Conservation (phyloP, 345 rosid species). For the Populus ilicifolia region DNA sequence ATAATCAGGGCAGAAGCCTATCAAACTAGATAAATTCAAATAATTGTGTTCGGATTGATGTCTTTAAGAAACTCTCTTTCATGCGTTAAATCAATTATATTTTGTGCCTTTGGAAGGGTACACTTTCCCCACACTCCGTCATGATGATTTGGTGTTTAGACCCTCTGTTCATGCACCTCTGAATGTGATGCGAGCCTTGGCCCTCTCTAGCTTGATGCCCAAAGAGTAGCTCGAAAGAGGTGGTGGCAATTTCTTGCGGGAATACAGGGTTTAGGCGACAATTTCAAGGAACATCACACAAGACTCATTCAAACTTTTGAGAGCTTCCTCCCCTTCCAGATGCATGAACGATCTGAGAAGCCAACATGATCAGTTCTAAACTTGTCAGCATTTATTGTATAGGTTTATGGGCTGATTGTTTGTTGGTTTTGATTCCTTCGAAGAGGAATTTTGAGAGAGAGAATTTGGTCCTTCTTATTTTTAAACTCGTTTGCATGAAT, state of each 20-base stretch:
- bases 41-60: not conserved
- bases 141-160: slow-evolving; percentile 10
- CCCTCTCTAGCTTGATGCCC: not conserved
- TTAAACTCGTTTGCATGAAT: not conserved
- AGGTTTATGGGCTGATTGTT: not conserved
- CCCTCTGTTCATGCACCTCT: slow-evolving; percentile 25
- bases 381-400: not conserved
- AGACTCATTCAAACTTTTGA: slow-evolving; percentile 2
- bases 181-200: slow-evolving; percentile 1
- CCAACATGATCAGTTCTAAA: not conserved
- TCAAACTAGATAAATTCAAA: not conserved
- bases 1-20: not conserved
- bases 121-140: slow-evolving; percentile 25
- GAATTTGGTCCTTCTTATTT: not conserved
- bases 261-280: not conserved
- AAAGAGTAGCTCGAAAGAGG: not conserved
- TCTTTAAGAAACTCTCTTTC: not conserved
- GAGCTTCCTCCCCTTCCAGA: not conserved
- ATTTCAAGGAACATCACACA: not conserved
- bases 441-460: not conserved
- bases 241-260: not conserved
- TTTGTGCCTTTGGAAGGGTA: slow-evolving; percentile 27
- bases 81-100: slow-evolving; percentile 18
- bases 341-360: slow-evolving; percentile 13
- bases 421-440: too few relatives aligned